phyloP scores from a whole-genome alignment of 2,329 filamentous ascomycete genomes.

The Xylaria hypoxylon region DNA sequence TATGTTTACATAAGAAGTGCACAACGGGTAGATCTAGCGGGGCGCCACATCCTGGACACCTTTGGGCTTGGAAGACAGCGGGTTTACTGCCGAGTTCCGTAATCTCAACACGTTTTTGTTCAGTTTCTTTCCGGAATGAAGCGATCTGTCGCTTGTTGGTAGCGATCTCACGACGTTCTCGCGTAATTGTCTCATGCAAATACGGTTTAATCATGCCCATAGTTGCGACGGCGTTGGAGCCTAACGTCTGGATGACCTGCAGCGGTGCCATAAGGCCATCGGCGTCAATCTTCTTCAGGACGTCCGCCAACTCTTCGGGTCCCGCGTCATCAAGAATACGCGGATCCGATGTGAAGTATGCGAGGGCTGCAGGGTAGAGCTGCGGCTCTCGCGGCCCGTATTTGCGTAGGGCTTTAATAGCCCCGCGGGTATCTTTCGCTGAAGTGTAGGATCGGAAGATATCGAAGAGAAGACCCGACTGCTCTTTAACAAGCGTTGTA shows the following conservation, averaged over 20 bases:
- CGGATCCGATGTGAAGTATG: constrained; percentile 91
- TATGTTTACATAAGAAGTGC: constrained; percentile 97
- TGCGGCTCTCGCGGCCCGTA: constrained; percentile 93
- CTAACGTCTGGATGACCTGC: constrained; percentile 93
- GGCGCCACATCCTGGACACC: constrained; percentile 84
- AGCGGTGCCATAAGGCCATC: constrained; percentile 94
- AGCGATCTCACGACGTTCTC: constrained; percentile 87
- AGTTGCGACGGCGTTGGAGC: constrained; percentile 78
- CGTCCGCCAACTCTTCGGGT: constrained; percentile 79
- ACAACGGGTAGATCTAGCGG: constrained; percentile 88
- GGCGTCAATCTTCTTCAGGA: constrained; percentile 87
- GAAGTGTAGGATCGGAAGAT: constrained; percentile 97
- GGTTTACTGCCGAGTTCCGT: constrained; percentile 81
- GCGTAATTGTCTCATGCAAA: constrained; percentile 86
- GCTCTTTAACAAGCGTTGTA: constrained; percentile 91
- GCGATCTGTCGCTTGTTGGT: constrained; percentile 83
- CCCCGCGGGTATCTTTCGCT: constrained; percentile 89
- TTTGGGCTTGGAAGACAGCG: constrained; percentile 87
- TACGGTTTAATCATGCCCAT: constrained; percentile 99
- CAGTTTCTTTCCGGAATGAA: constrained; percentile 86
- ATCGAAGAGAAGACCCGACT: constrained; percentile 90
- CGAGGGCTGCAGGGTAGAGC: constrained; percentile 89
- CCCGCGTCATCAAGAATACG: constrained; percentile 87
- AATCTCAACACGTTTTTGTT: constrained; percentile 81
- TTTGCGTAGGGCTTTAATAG: constrained; percentile 88